A percentile compares a stretch with the other conserved stretches of the same genome.
Conservation (phyloP, 2,329 filamentous ascomycete species). For the Aureobasidium sp. region DNA sequence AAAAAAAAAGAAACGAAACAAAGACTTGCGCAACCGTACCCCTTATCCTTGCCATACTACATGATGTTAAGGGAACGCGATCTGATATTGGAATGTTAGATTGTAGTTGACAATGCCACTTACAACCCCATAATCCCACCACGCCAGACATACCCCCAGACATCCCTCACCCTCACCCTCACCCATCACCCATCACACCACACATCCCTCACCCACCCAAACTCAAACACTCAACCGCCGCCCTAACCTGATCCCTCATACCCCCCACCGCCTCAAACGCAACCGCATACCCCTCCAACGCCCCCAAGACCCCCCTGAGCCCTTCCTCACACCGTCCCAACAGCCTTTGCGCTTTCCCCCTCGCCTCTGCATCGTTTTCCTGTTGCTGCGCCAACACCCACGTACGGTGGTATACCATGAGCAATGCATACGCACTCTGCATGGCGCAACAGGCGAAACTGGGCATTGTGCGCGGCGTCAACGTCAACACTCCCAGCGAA, state of each 20-base stretch:
- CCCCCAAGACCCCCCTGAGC: constrained; percentile 11
- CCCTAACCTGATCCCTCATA: constrained; percentile 15
- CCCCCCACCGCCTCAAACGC: constrained; percentile 17
- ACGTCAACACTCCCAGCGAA: no score
- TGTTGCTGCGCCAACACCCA: background rate
- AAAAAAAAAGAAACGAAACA: no score
- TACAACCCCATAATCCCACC: no score
- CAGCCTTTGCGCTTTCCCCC: background rate
- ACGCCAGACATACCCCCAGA: no score
- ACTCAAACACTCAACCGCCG: constrained; percentile 3
- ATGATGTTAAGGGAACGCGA: no score
- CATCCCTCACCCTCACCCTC: no score
- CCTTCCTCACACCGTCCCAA: constrained; percentile 13
- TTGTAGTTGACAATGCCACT: no score
- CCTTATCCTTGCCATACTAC: no score
- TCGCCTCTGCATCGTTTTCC: background rate
- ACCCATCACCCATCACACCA: no score
- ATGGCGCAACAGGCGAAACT: constrained; percentile 38
- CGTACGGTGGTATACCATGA: constrained; percentile 31
- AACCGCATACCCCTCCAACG: constrained; percentile 15
- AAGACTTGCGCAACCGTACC: no score
- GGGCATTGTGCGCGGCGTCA: constrained; percentile 35
- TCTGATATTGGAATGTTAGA: no score
- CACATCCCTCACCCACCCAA: background rate
- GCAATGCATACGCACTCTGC: constrained; percentile 38